Evolutionary conservation across 2,329 filamentous ascomycete species (phyloP).

Genomic region (Myotisia sp.): DNA sequence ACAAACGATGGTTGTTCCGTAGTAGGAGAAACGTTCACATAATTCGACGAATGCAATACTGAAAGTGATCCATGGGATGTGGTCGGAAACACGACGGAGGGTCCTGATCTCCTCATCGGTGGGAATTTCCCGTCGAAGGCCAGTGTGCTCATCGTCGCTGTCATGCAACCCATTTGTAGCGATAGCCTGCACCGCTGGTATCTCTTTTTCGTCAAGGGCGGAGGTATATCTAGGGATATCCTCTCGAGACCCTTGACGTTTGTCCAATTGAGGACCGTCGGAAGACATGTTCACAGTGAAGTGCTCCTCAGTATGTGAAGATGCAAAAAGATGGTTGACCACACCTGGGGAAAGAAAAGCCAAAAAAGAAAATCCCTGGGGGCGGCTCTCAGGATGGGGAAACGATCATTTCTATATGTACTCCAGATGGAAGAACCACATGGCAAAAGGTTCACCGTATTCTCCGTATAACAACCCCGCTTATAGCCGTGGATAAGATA

Average conservation of each 20-base stretch:
- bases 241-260: no score
- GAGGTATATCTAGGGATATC: constrained; percentile 1
- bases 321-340: not conserved
- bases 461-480: constrained; percentile 7
- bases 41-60: constrained; percentile 59
- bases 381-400: constrained; percentile 4
- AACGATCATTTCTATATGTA: constrained; percentile 9
- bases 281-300: constrained; percentile 3
- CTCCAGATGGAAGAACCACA: constrained; percentile 3
- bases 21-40: constrained; percentile 66
- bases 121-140: constrained; percentile 13
- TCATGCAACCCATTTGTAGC: constrained; percentile 8
- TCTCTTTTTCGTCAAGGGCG: constrained; percentile 10
- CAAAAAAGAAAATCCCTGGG: constrained; percentile 7
- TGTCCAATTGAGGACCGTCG: not conserved
- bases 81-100: constrained; percentile 23
- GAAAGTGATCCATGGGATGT: constrained; percentile 51
- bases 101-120: constrained; percentile 22
- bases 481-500: constrained; percentile 9
- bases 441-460: not conserved
- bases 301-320: not conserved
- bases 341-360: constrained; percentile 5
- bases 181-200: constrained; percentile 5
- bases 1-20: constrained; percentile 55
- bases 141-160: constrained; percentile 9